Base-by-base conservation (phyloP, 306 rosid genomes). In the Albizia julibrissin region DNA sequence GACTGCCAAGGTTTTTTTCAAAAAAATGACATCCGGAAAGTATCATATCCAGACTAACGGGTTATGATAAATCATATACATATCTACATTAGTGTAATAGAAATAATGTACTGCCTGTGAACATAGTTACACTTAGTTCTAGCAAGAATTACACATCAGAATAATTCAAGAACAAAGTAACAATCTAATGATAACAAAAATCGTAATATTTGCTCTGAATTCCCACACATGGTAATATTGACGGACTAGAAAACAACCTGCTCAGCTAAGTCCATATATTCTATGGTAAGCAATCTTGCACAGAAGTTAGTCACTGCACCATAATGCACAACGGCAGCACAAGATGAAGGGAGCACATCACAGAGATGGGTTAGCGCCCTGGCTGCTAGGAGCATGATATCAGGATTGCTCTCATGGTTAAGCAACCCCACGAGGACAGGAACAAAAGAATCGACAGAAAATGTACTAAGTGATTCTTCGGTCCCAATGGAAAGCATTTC, bases 201-300 rank as follows among this genome's bases (percentile, higher is more conserved):
- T 22, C 37, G n/a, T 19, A 26, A 43, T 13, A 49, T 39, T 19
- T 39, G 37, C 70, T 56, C 34, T 16, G 22, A 75, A 10, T 74
- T 75, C 31, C 33, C 0, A 50, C 6, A 10, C 8, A 61, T 31
- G 21, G 0, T 44, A 47, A 67, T 2, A 26, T 54, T 65, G 22
- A 78, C 8, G 56, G 82, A 79, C 15, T 33, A 76, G 13, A 74
- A 43, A 85, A 82, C 27, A 85, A 96, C 99, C 99, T 96, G 99
- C 77, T 96, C 99, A n/a, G 99, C 99, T 75, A 96, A 87, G 88
- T 96, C 99, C 99, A 96, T 96, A 73, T 96, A 96, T 85, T 96
- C 99, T 39, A 96, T 96, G 8, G 99, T 96, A 46, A 96, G 97
- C 86, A 96, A 59, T 83, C 99, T 90, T 0, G 99, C 98, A 74